Percentiles rank a stretch among this genome's conserved stretches.
phyloP scores from a whole-genome alignment of 2,329 filamentous ascomycete species.

The Neofusicoccum laricinum region DNA sequence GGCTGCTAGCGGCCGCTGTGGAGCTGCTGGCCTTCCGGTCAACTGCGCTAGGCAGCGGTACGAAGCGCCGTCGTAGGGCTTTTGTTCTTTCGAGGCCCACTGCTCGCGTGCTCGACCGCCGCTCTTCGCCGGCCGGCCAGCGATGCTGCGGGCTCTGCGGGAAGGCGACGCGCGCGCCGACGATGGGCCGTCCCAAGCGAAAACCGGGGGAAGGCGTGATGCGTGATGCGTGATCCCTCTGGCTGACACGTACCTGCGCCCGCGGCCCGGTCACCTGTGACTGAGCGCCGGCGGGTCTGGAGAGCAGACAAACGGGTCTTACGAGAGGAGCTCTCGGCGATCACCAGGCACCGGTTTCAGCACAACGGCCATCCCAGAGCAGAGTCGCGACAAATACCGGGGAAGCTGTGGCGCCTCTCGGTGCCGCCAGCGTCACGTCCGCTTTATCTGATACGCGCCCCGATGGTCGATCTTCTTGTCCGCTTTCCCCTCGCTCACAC shows the following conservation, averaged over 20 bases:
- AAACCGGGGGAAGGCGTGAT: conserved; percentile 1
- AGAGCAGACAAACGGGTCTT: background rate
- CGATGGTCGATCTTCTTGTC: conserved; percentile 8
- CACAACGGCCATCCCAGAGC: background rate
- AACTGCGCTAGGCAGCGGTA: conserved; percentile 6
- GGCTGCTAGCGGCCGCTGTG: conserved; percentile 13
- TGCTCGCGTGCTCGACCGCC: conserved; percentile 11
- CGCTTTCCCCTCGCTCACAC: background rate
- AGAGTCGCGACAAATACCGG: background rate
- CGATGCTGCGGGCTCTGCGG: background rate
- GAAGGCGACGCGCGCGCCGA: background rate
- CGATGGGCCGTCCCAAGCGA: conserved; percentile 7
- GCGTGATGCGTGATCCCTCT: background rate
- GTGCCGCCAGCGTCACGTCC: background rate
- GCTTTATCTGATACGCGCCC: conserved; percentile 7
- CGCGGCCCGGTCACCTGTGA: background rate
- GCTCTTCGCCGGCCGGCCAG: background rate
- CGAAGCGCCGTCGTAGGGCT: conserved; percentile 11
- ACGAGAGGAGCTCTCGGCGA: background rate
- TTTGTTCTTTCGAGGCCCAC: background rate
- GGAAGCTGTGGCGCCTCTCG: background rate
- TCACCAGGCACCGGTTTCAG: background rate
- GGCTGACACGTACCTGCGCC: conserved; percentile 6
- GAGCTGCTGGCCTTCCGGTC: background rate
- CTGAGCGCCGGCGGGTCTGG: background rate